phyloP scores from a whole-genome alignment of 1,284 basidiomycete genomes.

The Tylopilus sp. region DNA sequence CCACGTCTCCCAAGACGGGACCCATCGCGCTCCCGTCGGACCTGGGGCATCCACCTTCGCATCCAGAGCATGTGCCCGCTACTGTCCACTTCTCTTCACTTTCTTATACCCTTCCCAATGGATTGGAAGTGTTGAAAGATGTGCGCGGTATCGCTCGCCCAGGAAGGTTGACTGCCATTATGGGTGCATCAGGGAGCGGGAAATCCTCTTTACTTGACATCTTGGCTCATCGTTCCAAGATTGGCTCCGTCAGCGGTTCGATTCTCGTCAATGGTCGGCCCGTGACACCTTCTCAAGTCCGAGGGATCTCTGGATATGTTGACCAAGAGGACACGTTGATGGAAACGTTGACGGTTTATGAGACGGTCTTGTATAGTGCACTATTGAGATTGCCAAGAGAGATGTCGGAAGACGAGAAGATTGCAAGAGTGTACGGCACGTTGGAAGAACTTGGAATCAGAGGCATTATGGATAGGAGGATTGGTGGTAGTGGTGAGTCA shows the following conservation, averaged over 20 bases:
- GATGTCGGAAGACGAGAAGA: conserved; percentile 93
- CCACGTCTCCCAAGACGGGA: conserved; percentile 51
- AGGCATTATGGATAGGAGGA: conserved; percentile 85
- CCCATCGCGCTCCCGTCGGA: conserved; percentile 56
- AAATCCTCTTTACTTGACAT: conserved; percentile 97
- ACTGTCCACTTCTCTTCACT: conserved; percentile 85
- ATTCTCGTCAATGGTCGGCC: conserved; percentile 85
- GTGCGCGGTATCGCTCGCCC: conserved; percentile 83
- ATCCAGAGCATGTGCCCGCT: conserved; percentile 86
- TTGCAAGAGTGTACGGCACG: conserved; percentile 91
- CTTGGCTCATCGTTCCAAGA: conserved; percentile 85
- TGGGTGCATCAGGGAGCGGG: conserved; percentile 95
- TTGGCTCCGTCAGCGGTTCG: conserved; percentile 70
- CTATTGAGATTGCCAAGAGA: conserved; percentile 86
- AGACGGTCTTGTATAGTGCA: conserved; percentile 94
- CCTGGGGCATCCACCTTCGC: conserved; percentile 30
- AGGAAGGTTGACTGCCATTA: conserved; percentile 89
- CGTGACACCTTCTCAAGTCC: conserved; percentile 75
- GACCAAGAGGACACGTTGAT: conserved; percentile 98
- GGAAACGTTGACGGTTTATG: conserved; percentile 95
- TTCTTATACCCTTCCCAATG: conserved; percentile 67
- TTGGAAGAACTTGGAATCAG: conserved; percentile 94
- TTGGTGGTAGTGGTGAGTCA: conserved; percentile 75
- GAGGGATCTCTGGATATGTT: conserved; percentile 87
- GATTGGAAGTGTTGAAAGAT: conserved; percentile 70